Evolutionary conservation across 169 alveolate genomes (phyloP), one percentile per base, ranked within the genome.

Genomic region (Eimeria tenella): DNA sequence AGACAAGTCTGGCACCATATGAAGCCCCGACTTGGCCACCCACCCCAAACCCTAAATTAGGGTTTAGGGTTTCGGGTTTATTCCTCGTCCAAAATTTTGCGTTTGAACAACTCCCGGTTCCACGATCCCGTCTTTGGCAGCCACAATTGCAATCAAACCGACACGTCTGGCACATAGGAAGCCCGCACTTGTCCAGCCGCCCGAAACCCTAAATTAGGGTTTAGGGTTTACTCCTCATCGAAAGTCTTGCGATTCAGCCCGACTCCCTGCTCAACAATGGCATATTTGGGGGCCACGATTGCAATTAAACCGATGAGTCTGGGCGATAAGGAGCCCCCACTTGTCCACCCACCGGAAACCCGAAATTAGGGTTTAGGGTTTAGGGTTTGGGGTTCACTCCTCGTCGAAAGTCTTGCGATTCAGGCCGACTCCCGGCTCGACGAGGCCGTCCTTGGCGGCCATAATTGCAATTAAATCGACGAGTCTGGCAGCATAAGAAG

Each of bases 401-500:
- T 31, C 42, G 42, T 31, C 42, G 42, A 31, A 31, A 31, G 42
- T 31, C 42, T 31, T 31, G 42, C 42, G 42, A 31, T 31, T 31
- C 17, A 90, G 83, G 0, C 94, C 94, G 25, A 83, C 62, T 2
- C 94, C 94, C 21, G 19, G 42, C 42, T 70, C 31, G 13, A 77
- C 94, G 60, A 90, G 82, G 2, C 96, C 94, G 56, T 86, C 93
- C 21, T 87, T 95, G 95, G 94, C 84, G 31, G 96, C 95, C 96
- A 96, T 95, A 95, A 95, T 87, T 65, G 94, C 97, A 25, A 98
- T 98, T 63, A 99, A 97, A 96, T 99, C 99, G 49, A 98, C 97
- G 86, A 99, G 96, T 94, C 99, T 98, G 97, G 99, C 98, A 71
- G 99, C 98, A 96, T 99, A 99, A 88, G 99, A 99, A 99, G 99